Conservation (phyloP, 1,139 yeast species). For the Hyphopichia wangnamkhiaoensis region DNA sequence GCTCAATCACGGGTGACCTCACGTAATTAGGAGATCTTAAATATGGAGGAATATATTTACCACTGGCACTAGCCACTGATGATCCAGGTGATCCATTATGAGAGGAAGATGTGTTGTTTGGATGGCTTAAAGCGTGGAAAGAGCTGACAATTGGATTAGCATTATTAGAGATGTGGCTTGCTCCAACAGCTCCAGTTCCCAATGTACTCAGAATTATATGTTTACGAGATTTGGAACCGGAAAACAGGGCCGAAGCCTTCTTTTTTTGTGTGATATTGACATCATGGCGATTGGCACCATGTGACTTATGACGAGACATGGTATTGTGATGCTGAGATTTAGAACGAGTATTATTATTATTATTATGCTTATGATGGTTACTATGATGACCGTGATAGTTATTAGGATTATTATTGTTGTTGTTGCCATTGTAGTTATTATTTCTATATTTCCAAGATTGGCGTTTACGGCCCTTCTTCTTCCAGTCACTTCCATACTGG, state of each 20-base stretch:
- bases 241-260: conserved; percentile 29
- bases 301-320: too few relatives aligned
- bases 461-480: conserved; percentile 32
- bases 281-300: conserved; percentile 13
- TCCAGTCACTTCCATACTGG: conserved; percentile 29
- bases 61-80: conserved; percentile 12
- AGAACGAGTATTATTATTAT: neutral
- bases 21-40: conserved; percentile 40
- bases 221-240: conserved; percentile 25
- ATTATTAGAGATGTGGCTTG: conserved; percentile 3
- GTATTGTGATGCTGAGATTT: neutral
- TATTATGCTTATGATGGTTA: conserved; percentile 10
- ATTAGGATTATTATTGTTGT: conserved; percentile 10
- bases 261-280: conserved; percentile 10
- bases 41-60: conserved; percentile 48
- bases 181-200: neutral
- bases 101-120: neutral
- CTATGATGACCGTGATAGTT: conserved; percentile 15
- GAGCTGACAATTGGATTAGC: conserved; percentile 7
- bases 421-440: conserved; percentile 10
- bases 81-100: conserved; percentile 3
- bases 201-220: neutral
- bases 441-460: conserved; percentile 28
- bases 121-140: conserved; percentile 9
- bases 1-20: conserved; percentile 37